phyloP scores from a whole-genome alignment of 805 yeast genomes.

The Schizosaccharomyces lindneri region DNA sequence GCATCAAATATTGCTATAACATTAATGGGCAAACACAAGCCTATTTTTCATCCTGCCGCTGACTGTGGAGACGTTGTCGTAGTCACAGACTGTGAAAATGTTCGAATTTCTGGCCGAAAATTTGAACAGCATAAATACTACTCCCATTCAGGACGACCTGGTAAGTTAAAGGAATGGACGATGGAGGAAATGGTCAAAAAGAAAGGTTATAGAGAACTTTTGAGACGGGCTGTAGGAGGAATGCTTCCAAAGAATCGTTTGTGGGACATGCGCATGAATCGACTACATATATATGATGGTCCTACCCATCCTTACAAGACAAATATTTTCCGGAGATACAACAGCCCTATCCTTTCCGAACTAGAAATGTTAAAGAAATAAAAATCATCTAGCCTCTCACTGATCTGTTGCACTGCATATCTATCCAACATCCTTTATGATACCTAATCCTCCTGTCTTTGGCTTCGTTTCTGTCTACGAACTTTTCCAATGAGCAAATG shows the following conservation, averaged over 20 bases:
- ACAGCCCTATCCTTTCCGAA: background rate
- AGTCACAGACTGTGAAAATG: constrained; percentile 67
- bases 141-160: constrained; percentile 77
- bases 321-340: constrained; percentile 22
- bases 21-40: constrained; percentile 93
- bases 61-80: constrained; percentile 95
- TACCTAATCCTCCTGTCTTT: too few species aligned
- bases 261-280: constrained; percentile 51
- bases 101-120: constrained; percentile 71
- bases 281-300: constrained; percentile 73
- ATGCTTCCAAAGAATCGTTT: constrained; percentile 86
- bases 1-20: constrained; percentile 75
- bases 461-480: too few species aligned
- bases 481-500: too few species aligned
- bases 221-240: constrained; percentile 72
- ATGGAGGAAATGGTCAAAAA: constrained; percentile 54
- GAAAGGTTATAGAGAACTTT: constrained; percentile 69
- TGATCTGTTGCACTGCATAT: too few species aligned
- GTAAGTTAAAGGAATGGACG: constrained; percentile 49
- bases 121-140: constrained; percentile 59
- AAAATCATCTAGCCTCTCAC: too few species aligned
- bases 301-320: constrained; percentile 65
- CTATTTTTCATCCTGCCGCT: constrained; percentile 46
- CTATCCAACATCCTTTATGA: too few species aligned
- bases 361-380: background rate